Base-by-base conservation (phyloP, 345 rosid genomes). In the Barbarea vulgaris region DNA sequence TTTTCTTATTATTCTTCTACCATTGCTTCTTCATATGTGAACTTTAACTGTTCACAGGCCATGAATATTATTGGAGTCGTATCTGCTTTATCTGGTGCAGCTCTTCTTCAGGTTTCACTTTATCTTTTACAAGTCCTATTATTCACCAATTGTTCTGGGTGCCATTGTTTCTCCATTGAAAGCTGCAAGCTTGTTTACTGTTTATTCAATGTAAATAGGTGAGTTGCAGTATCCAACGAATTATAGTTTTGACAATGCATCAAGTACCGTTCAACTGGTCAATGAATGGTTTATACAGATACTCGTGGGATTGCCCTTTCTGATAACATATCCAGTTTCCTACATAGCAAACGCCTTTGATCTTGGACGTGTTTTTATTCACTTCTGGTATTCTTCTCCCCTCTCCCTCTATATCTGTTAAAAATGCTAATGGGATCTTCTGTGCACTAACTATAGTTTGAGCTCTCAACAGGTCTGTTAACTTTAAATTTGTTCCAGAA, bases 401-500 rank as follows among this genome's bases (percentile, higher is more conserved):
- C 66, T 42, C 37, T 7, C 56, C 13, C 18, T 22, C 25, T 58
- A 51, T 41, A 25, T 59, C 46, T 65, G 4, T 42, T 53, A 41
- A 14, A 28, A 12, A 10, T 70, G 34, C 36, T 27, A 8, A 47
- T 67, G 19, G 21, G 17, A 36, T 48, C 48, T 15, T 67, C 75
- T 70, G 74, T 64, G 37, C n/a, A 42, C 58, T 72, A 54, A 65
- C 44, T 62, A 75, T 42, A 27, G 12, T 50, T 36, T 36, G 76
- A 39, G 50, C 70, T 85, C 59, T 70, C 74, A 66, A 70, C 85
- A 94, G 99, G 99, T 95, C 99, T 80, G 97, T 95, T 46, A 95
- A 95, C 89, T 90, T 95, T 92, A 95, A 92, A 78, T 95, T 95
- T 55, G 77, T 92, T 74, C 93, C 96, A 50, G 96, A 95, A 81